These are phyloP conservation scores for Pinus albicaulis DNA, from an alignment of 75 land plant genomes.

Conservation along the genomic window DNA sequence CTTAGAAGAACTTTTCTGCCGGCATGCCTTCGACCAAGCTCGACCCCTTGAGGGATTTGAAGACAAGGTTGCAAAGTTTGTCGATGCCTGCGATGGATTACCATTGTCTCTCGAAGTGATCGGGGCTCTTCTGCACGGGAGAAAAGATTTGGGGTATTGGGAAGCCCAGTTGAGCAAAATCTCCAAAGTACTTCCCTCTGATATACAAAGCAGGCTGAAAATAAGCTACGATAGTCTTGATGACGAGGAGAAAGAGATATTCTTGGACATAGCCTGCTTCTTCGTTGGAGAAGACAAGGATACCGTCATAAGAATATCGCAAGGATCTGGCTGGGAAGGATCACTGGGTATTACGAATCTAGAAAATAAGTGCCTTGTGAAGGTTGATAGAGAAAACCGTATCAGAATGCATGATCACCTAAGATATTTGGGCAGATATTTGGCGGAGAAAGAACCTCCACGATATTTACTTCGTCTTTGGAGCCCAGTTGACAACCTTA, in stretches of 20 bases:
- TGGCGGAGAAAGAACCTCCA: not conserved
- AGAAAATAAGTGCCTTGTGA: not conserved
- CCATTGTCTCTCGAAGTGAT: too few relatives aligned
- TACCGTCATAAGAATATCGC: not conserved
- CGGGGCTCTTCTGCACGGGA: too few relatives aligned
- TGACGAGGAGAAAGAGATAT: not conserved
- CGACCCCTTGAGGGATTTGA: too few relatives aligned
- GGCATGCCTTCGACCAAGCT: too few relatives aligned
- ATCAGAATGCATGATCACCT: slow-evolving; percentile 2
- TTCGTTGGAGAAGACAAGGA: not conserved
- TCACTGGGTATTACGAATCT: not conserved
- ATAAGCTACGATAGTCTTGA: not conserved
- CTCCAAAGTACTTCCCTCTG: not conserved
- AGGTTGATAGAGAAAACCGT: not conserved
- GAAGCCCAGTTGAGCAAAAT: not conserved
- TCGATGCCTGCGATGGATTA: too few relatives aligned
- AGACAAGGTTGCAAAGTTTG: too few relatives aligned
- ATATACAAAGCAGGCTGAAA: not conserved
- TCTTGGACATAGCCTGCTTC: not conserved
- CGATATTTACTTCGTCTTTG: too few relatives aligned
- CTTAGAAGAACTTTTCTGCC: too few relatives aligned
- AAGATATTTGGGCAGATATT: not conserved
- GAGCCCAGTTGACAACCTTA: too few relatives aligned
- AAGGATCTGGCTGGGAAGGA: slow-evolving; percentile 1
- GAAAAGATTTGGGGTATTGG: not conserved